A percentile compares a stretch with the other conserved stretches of the same genome.
phyloP scores from a whole-genome alignment of 345 rosid genomes.

The Eucalyptus sp. region DNA sequence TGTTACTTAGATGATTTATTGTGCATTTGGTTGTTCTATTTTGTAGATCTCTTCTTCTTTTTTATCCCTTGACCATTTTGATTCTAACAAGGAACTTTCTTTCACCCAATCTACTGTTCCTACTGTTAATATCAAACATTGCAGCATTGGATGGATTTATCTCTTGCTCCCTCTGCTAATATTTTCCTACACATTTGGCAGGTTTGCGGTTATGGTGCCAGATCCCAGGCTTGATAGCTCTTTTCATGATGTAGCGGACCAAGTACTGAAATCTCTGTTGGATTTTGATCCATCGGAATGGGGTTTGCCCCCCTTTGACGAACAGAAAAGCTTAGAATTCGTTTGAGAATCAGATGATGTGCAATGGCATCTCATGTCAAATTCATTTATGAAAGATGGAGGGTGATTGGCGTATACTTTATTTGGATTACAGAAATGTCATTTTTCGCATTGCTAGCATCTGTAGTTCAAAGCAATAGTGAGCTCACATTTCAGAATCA shows the following conservation, averaged over 20 bases:
- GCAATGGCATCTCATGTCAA: neutral
- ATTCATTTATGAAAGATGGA: neutral
- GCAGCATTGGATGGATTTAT: neutral
- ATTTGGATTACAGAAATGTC: neutral
- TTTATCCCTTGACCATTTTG: neutral
- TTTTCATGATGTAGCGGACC: slow-evolving; percentile 50
- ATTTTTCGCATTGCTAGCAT: neutral
- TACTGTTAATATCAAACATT: neutral
- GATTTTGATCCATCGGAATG: slow-evolving; percentile 62
- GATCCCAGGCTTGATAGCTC: slow-evolving; percentile 79
- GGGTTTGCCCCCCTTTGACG: slow-evolving; percentile 68
- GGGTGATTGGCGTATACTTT: neutral
- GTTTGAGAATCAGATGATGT: neutral
- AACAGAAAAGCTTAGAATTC: slow-evolving; percentile 2
- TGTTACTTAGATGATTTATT: neutral
- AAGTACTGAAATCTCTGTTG: slow-evolving; percentile 50
- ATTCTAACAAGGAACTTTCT: neutral
- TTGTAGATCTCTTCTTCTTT: neutral
- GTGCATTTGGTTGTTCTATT: neutral
- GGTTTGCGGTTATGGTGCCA: slow-evolving; percentile 83
- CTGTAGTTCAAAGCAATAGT: neutral
- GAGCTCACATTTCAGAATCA: neutral
- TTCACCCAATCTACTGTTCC: neutral
- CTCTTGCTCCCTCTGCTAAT: neutral
- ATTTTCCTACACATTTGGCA: neutral